phyloP scores from a whole-genome alignment of 176 grass and related monocot species.

The Oryza nivara region DNA sequence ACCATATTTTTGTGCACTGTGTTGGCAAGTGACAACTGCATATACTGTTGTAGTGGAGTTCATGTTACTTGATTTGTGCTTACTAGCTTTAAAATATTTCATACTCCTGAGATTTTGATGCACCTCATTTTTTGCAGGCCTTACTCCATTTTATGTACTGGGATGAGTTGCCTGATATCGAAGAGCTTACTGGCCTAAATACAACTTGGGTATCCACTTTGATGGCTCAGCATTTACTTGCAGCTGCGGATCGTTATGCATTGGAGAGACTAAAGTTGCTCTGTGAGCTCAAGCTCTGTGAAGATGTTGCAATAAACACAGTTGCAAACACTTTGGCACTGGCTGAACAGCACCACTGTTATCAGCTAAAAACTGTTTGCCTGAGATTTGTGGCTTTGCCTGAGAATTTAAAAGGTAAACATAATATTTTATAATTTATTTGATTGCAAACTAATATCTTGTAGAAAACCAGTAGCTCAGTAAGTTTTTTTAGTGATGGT shows the following conservation, averaged over 20 bases:
- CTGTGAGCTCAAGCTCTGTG: conserved; percentile 75
- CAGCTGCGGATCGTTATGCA: conserved; percentile 90
- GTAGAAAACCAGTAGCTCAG: neutral
- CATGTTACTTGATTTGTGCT: neutral
- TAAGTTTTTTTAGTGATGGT: neutral
- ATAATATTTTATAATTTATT: neutral
- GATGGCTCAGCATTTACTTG: conserved; percentile 97
- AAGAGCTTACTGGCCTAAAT: conserved; percentile 83
- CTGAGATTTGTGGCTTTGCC: conserved; percentile 89
- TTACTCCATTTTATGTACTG: conserved; percentile 99
- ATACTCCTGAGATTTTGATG: neutral
- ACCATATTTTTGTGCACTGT: neutral
- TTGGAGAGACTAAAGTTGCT: conserved; percentile 93
- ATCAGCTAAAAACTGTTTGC: conserved; percentile 94
- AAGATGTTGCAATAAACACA: conserved; percentile 94
- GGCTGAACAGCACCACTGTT: conserved; percentile 95
- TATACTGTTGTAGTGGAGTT: neutral
- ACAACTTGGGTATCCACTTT: conserved; percentile 83
- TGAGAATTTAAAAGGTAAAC: conserved; percentile 89
- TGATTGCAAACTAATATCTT: conserved; percentile 26
- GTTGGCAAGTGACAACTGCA: neutral
- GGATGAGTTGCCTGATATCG: conserved; percentile 83
- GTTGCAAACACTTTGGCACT: conserved; percentile 94
- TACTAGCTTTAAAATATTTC: neutral
- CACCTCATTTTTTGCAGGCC: conserved; percentile 53